Evolutionary conservation across 371 early-diverging fungal genomes (phyloP), one percentile per base, ranked within the genome.

Genomic region (Mortierella sp.): DNA sequence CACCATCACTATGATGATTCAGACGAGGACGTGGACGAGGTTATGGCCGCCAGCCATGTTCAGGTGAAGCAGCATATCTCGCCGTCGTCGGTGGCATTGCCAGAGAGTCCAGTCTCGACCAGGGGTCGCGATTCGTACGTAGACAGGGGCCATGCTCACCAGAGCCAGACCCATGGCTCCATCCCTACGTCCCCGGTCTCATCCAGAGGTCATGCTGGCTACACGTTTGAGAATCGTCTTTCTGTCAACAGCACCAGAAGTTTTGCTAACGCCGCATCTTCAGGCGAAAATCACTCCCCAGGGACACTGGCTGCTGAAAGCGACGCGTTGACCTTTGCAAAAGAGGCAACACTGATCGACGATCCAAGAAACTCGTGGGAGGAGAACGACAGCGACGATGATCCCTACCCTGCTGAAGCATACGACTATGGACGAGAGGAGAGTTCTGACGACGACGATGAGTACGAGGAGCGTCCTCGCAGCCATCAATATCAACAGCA

Each of bases 371-470:
- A 52, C 43, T 73, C 75, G 12, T 67, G 75, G 75, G 64, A 73
- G 34, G 73, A 72, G 43, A 53, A 63, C 39, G 68, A 63, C 30
- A 63, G 56, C 11, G 75, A 68, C 1, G 75, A 73, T 2, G 68
- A 67, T 24, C 68, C 67, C 15, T 73, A 73, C 56, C 64, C 67
- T 23, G 64, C 56, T 17, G 54, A 58, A 14, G 60, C 68, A 43
- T 68, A 68, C 23, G 64, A 73, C 43, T 73, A 73, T 60, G 75
- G 75, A n/a, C 60, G 24, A 14, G 60, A 63, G 8, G 59, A 57
- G 0, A 51, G 51, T 2, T 56, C 57, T 23, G 48, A 47, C n/a
- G 56, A 55, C 23, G 72, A 72, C 26, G n/a, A n/a, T n/a, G 71
- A 71, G 8, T 52, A 58, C 11, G 56, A 71, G 23, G 71, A 64